Conservation (phyloP, 2,329 filamentous ascomycete species). For the Rhinocladiella mackenziei region DNA sequence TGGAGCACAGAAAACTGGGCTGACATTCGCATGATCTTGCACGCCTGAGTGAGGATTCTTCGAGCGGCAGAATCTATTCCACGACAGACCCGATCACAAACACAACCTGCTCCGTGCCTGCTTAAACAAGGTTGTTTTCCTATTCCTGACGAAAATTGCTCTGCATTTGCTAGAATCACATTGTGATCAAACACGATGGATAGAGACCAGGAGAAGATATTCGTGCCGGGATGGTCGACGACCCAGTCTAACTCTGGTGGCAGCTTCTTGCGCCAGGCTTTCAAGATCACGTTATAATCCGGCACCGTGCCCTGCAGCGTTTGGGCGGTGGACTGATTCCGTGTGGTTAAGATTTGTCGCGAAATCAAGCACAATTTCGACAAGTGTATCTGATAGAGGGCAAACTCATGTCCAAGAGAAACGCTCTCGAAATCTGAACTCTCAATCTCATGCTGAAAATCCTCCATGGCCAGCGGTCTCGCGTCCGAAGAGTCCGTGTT, state of each 20-base stretch:
- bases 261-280: background rate
- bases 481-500: background rate
- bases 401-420: background rate
- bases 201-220: background rate
- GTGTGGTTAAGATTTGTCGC: background rate
- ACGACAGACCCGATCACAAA: background rate
- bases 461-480: background rate
- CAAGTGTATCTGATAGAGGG: constrained; percentile 5
- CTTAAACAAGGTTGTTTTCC: background rate
- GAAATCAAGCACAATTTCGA: constrained; percentile 2
- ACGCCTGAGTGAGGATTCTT: too few species aligned
- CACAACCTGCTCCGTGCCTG: background rate
- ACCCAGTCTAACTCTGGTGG: background rate
- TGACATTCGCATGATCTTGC: background rate
- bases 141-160: background rate
- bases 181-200: background rate
- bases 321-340: background rate
- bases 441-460: constrained; percentile 2
- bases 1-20: constrained; percentile 7
- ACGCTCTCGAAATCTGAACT: background rate
- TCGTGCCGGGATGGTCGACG: background rate
- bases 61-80: too few species aligned
- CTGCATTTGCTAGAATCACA: background rate
- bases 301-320: background rate
- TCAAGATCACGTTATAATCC: background rate